A percentile compares a stretch with the other conserved stretches of the same genome.
Conservation (phyloP, 768 basidiomycete genomes). For the Rhizopogon sp. region DNA sequence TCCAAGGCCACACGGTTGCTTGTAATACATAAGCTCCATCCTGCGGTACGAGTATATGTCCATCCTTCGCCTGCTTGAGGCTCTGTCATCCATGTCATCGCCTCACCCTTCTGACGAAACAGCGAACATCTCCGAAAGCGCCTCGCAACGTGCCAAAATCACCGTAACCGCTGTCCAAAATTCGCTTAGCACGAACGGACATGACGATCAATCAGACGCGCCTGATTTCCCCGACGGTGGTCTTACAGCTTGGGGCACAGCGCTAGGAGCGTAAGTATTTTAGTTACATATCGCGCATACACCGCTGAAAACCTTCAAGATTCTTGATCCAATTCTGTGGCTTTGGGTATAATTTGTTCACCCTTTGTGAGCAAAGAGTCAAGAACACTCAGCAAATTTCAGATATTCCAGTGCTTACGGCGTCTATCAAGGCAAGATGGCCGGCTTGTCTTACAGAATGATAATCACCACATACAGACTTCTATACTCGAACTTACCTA, state of each 20-base stretch:
- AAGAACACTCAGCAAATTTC: background rate
- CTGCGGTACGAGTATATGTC: background rate
- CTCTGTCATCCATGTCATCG: background rate
- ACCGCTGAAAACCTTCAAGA: constrained; percentile 12
- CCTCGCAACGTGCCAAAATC: background rate
- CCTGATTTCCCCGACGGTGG: constrained; percentile 19
- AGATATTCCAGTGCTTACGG: constrained; percentile 34
- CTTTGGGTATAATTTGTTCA: constrained; percentile 23
- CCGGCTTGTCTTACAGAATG: background rate
- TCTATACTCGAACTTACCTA: constrained; percentile 32
- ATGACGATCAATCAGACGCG: background rate
- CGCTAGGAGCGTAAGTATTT: constrained; percentile 17
- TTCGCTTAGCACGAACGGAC: background rate
- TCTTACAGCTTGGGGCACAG: constrained; percentile 19
- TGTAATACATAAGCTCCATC: background rate
- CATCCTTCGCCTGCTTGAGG: no score
- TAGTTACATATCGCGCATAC: background rate
- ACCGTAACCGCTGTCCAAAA: background rate
- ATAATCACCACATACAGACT: constrained; percentile 21
- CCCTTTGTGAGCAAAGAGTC: background rate
- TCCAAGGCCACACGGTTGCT: background rate
- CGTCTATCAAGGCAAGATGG: constrained; percentile 32
- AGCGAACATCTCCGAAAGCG: no score
- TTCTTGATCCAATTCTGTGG: constrained; percentile 33
- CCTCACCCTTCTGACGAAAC: background rate